These are phyloP conservation scores for Theileria sp. DNA, from an alignment of 169 alveolate genomes.

Conservation along the genomic window DNA sequence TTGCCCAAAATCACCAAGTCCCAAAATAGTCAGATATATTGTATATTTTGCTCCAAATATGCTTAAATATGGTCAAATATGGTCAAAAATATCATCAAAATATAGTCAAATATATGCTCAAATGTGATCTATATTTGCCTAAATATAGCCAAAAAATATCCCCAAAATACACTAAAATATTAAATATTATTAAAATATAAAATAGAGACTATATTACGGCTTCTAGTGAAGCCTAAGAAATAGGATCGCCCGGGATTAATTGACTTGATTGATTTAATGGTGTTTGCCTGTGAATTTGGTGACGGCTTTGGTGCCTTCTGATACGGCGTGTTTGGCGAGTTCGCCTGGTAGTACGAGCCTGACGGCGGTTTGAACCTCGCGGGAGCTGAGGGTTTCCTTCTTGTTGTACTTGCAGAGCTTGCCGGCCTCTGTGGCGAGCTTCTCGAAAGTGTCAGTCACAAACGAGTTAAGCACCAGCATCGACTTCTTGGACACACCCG, in stretches of 20 bases:
- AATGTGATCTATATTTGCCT: background rate
- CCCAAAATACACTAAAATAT: background rate
- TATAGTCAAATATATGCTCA: background rate
- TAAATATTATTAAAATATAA: background rate
- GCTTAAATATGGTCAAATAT: too few relatives aligned
- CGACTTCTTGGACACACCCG: slow-evolving; percentile 94
- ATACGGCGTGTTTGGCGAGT: slow-evolving; percentile 99
- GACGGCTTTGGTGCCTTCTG: slow-evolving; percentile 99
- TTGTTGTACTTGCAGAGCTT: slow-evolving; percentile 92
- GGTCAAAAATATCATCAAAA: too few relatives aligned
- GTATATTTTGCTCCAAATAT: background rate
- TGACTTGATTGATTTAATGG: slow-evolving; percentile 54
- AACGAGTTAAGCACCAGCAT: slow-evolving; percentile 95
- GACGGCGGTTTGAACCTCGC: slow-evolving; percentile 98
- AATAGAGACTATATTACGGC: slow-evolving; percentile 40
- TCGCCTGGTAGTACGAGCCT: slow-evolving; percentile 99
- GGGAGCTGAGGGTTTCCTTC: slow-evolving; percentile 94
- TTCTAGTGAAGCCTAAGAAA: slow-evolving; percentile 75
- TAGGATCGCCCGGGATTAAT: slow-evolving; percentile 42
- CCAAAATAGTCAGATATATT: background rate
- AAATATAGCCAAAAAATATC: too few relatives aligned
- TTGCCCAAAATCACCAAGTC: background rate
- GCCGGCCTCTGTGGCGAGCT: slow-evolving; percentile 94
- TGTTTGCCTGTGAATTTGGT: slow-evolving; percentile 92
- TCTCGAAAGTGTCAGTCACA: slow-evolving; percentile 93